Evolutionary conservation across 495 filamentous ascomycete species (phyloP).

Genomic region (Penicillium canariense): DNA sequence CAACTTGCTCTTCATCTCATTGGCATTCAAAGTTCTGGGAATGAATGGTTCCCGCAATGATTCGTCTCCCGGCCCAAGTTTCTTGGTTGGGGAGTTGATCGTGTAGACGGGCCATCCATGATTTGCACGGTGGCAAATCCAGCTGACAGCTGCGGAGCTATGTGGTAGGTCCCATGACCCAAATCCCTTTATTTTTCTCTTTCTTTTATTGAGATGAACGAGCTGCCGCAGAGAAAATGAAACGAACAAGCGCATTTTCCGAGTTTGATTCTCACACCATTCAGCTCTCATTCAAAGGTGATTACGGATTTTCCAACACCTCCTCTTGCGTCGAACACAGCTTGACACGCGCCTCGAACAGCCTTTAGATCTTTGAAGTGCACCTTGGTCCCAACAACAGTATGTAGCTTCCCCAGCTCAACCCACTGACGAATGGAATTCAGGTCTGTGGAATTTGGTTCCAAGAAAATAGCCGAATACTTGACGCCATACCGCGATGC

Average conservation of each 20-base stretch:
- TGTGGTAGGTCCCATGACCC: too few relatives aligned
- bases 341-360: constrained; percentile 43
- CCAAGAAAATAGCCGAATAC: constrained; percentile 42
- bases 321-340: constrained; percentile 50
- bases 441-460: constrained; percentile 37
- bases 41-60: not conserved
- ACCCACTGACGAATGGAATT: constrained; percentile 41
- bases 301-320: constrained; percentile 57
- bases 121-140: not conserved
- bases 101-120: not conserved
- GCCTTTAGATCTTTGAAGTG: constrained; percentile 45
- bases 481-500: constrained; percentile 35
- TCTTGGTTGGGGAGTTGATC: not conserved
- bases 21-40: not conserved
- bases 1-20: not conserved
- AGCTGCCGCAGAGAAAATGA: too few relatives aligned
- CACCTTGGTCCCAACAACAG: constrained; percentile 42
- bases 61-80: not conserved
- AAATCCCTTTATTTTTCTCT: too few relatives aligned
- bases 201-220: too few relatives aligned
- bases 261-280: not conserved
- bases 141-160: not conserved
- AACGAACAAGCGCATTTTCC: too few relatives aligned
- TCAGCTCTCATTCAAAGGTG: not conserved
- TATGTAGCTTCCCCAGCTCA: constrained; percentile 44